Evolutionary conservation across 805 yeast species (phyloP), one percentile per base, ranked within the genome.

Genomic region (Torulaspora quercuum): DNA sequence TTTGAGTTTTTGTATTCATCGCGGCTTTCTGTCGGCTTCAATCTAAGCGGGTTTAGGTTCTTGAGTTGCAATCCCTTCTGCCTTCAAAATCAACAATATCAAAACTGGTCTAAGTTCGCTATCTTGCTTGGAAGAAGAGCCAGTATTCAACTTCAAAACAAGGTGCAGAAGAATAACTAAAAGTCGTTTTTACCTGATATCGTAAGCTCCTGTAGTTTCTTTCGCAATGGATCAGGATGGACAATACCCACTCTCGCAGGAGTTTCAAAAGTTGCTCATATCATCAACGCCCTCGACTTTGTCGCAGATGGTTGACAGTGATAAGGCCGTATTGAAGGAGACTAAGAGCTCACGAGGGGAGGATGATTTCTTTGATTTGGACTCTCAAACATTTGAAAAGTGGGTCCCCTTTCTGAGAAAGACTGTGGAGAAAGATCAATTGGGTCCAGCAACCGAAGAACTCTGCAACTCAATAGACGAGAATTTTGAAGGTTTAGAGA

Each of bases 401-500:
- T 59, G 63, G 63, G 52, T 57, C 11, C 62, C 65, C n/a, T 47
- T 52, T 28, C 30, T 60, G 20, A 46, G 65, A 35, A 45, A 39
- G 12, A 38, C 55, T 2, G 46, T 57, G 4, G 65, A 60, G 24
- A 45, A 45, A 11, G 49, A 48, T 6, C 42, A 53, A 24, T 37
- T 59, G 17, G 43, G 44, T n/a, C 20, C 35, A 2, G 48, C 51
- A 1, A 44, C 58, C 6, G 61, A 55, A 12, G 63, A 54, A 21
- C 36, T 60, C 23, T 46, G 52, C 25, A 53, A 42, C 14, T 60
- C 65, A 0, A 42, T 59, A n/a, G 63, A 60, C 19, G 63, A 57
- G 19, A 52, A 60, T 27, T 60, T 60, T 20, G 57, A 60, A 42
- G 62, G 57, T 13, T 26, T 58, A 6, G 64, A 59, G 28, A 42